Evolutionary conservation across 352 stramenopile species (phyloP), one percentile per base, ranked within the genome.

Genomic region (Phytophthora hybrid): DNA sequence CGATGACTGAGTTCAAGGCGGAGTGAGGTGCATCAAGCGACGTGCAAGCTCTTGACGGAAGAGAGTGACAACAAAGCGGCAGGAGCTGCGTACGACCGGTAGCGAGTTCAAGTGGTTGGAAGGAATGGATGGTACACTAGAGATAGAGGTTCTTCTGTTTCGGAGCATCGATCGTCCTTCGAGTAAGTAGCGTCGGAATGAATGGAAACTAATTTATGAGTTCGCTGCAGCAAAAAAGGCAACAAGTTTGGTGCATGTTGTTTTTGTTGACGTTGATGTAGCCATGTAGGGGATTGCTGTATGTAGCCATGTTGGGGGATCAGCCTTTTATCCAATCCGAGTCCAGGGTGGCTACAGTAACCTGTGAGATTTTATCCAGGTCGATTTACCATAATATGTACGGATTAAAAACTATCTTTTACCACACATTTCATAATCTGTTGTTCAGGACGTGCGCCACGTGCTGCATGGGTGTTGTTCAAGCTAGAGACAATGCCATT

Each of bases 161-260:
- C 29, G 29, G 29, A 31, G 29, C 29, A 31, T 31, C 29, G 29
- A 31, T 64, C 11, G 18, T 61, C 31, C 58, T 62, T 52, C 16
- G 63, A 70, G 32, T 46, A 65, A 69, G 54, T 66, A 76, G 61
- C 57, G 60, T 73, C 56, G 57, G 44, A 76, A 77, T 79, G 37
- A 77, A 79, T 79, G 73, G 69, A 74, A 79, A 66, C 73, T 79
- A 79, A 79, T 66, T 79, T 79, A 79, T 79, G 73, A 77, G 73
- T 79, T 79, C 62, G 72, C 72, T 78, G 66, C n/a, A 68, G 16
- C 16, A 51, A 54, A 52, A 55, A 52, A 53, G 23, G 62, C 23
- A 53, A 54, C n/a, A 55, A 55, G 39, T 14, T n/a, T 32, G 46
- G 29, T 9, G 11, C 4, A 41, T 16, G 37, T 44, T 46, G n/a